phyloP scores from a whole-genome alignment of 2,329 filamentous ascomycete genomes.

The Alternaria gaisen region DNA sequence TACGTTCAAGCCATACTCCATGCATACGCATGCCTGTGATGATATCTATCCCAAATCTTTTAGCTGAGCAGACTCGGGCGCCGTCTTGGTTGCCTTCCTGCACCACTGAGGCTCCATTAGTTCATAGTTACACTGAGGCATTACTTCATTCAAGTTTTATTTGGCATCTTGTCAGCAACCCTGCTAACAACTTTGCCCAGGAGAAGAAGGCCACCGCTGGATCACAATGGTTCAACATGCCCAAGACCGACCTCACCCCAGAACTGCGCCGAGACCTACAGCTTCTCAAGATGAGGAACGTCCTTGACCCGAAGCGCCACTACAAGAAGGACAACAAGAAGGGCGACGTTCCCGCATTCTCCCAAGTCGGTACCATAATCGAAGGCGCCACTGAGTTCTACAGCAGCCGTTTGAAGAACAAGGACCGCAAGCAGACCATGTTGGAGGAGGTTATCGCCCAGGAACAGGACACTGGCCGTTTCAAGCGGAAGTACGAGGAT shows the following conservation, averaged over 20 bases:
- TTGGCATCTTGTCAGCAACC: slow-evolving; percentile 11
- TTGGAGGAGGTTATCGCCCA: slow-evolving; percentile 81
- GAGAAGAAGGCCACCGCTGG: slow-evolving; percentile 75
- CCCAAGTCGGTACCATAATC: slow-evolving; percentile 86
- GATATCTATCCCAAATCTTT: slow-evolving; percentile 75
- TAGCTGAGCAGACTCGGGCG: slow-evolving; percentile 76
- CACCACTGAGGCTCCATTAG: slow-evolving; percentile 71
- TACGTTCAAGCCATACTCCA: slow-evolving; percentile 47
- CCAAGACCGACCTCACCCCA: slow-evolving; percentile 82
- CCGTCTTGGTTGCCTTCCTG: slow-evolving; percentile 83
- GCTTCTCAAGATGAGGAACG: slow-evolving; percentile 85
- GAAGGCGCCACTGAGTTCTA: slow-evolving; percentile 90
- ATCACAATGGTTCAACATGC: slow-evolving; percentile 85
- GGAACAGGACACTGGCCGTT: slow-evolving; percentile 72
- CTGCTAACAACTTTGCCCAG: slow-evolving; percentile 50
- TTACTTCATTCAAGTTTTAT: slow-evolving; percentile 14
- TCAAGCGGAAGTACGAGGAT: slow-evolving; percentile 86
- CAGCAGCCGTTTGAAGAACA: slow-evolving; percentile 81
- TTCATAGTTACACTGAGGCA: slow-evolving; percentile 80
- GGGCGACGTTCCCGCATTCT: slow-evolving; percentile 78
- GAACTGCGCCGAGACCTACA: slow-evolving; percentile 90
- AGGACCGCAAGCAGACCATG: slow-evolving; percentile 86
- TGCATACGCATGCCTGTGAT: slow-evolving; percentile 64
- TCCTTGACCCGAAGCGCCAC: slow-evolving; percentile 87
- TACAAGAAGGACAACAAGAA: slow-evolving; percentile 87